Percentiles rank a stretch among this genome's conserved stretches.
Evolutionary conservation across 116 monocot genomes (phyloP).

Genomic region (Dioscorea cayenensis): DNA sequence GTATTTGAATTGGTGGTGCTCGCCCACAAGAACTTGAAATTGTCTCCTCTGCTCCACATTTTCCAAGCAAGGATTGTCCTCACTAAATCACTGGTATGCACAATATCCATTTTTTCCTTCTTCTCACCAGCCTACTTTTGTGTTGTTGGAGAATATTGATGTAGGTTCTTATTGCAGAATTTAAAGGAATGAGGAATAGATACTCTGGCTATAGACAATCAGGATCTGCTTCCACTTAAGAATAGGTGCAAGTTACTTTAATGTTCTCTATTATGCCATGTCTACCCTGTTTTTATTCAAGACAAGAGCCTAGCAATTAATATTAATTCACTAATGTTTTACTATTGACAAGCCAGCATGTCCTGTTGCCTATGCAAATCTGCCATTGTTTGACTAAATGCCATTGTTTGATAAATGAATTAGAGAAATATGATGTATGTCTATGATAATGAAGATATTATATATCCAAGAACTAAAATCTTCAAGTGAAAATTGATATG

Average conservation of each 20-base stretch:
- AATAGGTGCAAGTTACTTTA: constrained; percentile 28
- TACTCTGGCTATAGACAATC: constrained; percentile 14
- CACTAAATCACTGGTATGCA: neutral
- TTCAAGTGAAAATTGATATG: no score
- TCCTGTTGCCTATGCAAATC: no score
- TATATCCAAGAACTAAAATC: no score
- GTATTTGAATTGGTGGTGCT: constrained; percentile 85
- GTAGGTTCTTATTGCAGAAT: constrained; percentile 31
- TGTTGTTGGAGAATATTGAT: neutral
- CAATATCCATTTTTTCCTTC: constrained; percentile 3
- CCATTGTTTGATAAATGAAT: no score
- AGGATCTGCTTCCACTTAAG: constrained; percentile 23
- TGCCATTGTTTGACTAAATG: no score
- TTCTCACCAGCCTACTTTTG: neutral
- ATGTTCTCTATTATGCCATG: neutral
- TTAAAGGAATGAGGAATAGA: constrained; percentile 77
- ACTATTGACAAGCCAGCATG: no score
- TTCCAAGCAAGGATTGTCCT: neutral
- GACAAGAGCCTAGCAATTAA: neutral
- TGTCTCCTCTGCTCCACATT: neutral
- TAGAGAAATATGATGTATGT: no score
- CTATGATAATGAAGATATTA: no score
- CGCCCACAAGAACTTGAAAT: constrained; percentile 77
- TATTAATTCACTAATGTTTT: no score
- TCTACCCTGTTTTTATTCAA: neutral